Conservation (phyloP, 495 filamentous ascomycete species). For the Polyplosphaeria fusca region DNA sequence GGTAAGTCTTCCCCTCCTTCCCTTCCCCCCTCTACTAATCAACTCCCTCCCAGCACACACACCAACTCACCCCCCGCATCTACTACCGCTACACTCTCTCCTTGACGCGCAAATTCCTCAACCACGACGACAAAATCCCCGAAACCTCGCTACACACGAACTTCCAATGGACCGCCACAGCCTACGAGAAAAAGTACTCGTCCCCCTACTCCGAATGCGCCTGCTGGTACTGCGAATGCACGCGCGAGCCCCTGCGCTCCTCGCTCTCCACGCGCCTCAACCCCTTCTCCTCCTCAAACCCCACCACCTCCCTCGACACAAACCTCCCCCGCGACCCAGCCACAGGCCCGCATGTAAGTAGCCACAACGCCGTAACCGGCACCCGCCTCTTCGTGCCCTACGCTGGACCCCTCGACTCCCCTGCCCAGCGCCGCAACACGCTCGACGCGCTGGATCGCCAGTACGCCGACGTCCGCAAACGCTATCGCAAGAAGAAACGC, state of each 20-base stretch:
- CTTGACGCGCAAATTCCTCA: constrained; percentile 56
- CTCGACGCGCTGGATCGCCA: constrained; percentile 52
- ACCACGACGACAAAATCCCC: constrained; percentile 84
- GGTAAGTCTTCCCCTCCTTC: constrained; percentile 55
- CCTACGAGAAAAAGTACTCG: constrained; percentile 60
- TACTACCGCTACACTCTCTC: constrained; percentile 59
- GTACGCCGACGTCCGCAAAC: constrained; percentile 60
- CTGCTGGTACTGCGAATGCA: constrained; percentile 87
- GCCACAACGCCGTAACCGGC: constrained; percentile 57
- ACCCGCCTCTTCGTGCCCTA: not conserved
- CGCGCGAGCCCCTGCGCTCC: constrained; percentile 61
- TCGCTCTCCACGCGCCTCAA: constrained; percentile 38
- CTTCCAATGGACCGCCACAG: constrained; percentile 73
- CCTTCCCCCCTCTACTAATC: not conserved
- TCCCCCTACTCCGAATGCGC: constrained; percentile 78
- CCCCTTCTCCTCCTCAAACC: constrained; percentile 38
- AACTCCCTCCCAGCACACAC: constrained; percentile 48
- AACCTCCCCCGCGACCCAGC: constrained; percentile 47
- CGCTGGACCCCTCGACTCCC: not conserved
- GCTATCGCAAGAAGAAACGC: constrained; percentile 55
- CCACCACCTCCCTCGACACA: constrained; percentile 41
- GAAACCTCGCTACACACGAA: constrained; percentile 57
- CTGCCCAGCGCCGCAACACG: constrained; percentile 12
- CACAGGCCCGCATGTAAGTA: constrained; percentile 67
- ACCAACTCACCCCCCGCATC: constrained; percentile 58